These are phyloP conservation scores for Luvunga scandens DNA, from an alignment of 345 rosid species.

Conservation along the genomic window DNA sequence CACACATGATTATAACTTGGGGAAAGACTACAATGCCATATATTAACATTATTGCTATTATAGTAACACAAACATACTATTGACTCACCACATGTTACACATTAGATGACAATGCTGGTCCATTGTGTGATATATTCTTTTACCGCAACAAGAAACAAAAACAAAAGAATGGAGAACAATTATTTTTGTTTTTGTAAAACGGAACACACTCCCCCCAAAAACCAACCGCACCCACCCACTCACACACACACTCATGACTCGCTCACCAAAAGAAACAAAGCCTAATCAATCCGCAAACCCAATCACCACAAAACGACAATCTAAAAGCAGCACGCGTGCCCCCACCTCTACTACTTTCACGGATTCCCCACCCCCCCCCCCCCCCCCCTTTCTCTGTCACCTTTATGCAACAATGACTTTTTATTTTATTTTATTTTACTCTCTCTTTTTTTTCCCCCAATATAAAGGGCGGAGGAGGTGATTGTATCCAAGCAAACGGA, in stretches of 20 bases:
- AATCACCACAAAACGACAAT: constrained; percentile 52
- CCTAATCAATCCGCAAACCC: background rate
- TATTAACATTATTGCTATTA: too few relatives aligned
- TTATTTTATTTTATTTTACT: background rate
- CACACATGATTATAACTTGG: background rate
- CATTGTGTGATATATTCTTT: too few relatives aligned
- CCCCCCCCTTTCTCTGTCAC: background rate
- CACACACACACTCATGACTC: background rate
- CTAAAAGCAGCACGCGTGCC: constrained; percentile 79
- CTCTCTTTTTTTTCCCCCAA: background rate
- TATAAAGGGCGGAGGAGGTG: constrained; percentile 45
- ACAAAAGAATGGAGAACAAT: background rate
- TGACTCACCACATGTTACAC: too few relatives aligned
- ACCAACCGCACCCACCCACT: background rate
- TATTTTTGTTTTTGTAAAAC: background rate
- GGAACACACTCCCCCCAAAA: background rate
- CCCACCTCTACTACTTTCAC: constrained; percentile 24
- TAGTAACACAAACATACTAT: too few relatives aligned
- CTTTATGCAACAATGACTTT: background rate
- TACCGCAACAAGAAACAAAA: background rate
- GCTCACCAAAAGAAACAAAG: background rate
- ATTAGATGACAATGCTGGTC: too few relatives aligned
- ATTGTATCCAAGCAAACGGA: constrained; percentile 44
- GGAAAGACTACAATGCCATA: background rate
- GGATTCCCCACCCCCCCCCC: constrained; percentile 36